Evolutionary conservation across 2,329 filamentous ascomycete genomes (phyloP), one percentile per base, ranked within the genome.

Genomic region (Alternaria sp.): DNA sequence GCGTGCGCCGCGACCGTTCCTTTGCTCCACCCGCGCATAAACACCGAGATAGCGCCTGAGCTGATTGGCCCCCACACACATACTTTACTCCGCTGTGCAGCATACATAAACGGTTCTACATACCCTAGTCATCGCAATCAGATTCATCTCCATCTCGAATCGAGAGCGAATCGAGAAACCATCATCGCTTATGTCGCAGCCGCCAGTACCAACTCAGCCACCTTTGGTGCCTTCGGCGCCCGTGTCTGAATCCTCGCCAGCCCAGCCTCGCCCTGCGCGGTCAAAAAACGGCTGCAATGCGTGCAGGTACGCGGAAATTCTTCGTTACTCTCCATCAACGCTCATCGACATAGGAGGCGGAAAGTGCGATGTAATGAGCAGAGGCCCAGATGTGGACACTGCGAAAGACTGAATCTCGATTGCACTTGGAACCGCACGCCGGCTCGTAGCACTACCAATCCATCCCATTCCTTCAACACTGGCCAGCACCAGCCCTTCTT

Each of bases 301-400:
- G 12, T 75, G 74, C 65, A 67, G 74, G 73, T 75, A 54, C 30
- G 57, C 64, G 6, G 11, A 9, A 46, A 11, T 12, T 3, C 50
- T 15, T 26, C 7, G n/a, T 26, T 44, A 11, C 25, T 47, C 44
- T 9, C 44, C 54, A 45, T n/a, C 21, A 36, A 40, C 43, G 44
- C 64, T 74, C 23, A 69, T 52, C 21, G 28, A 26, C 28, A 10
- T 30, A 85, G 83, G 65, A 83, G 84, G 40, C 81, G 84, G 63
- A 87, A 87, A 75, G 86, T 86, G 67, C 82, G 85, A 67, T 87
- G 85, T 72, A 84, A 86, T 68, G 85, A 87, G 75, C 81, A 83
- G 65, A 81, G 83, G 61, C 85, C 86, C 7, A 74, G 83, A 17
- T 87, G 86, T 71, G 83, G 79, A 54, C 85, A 86, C 69, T 87